Evolutionary conservation across 805 yeast genomes (phyloP), one percentile per base, ranked within the genome.

Genomic region (Schwanniomyces occidentalis): DNA sequence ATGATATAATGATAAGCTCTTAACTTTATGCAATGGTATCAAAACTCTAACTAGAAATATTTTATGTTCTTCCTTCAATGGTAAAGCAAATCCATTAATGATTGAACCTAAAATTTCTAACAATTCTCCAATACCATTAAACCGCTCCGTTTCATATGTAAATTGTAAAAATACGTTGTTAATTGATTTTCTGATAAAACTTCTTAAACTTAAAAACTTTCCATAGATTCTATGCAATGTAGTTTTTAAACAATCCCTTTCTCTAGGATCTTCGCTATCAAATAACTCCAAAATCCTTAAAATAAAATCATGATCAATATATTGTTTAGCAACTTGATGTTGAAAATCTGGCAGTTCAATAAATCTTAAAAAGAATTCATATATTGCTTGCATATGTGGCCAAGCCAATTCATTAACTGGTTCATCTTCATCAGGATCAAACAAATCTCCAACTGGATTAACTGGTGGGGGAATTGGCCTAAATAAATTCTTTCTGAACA

Each of bases 401-500:
- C 99, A 93, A 7, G 97, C 90, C 44, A 91, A 78, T 58, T 93
- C 98, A 50, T 81, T 80, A 24, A 93, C 95, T 3, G 98, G 98
- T 63, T 93, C 99, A 66, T 93, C 99, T 64, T 93, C 99, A 63
- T 93, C 99, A 1, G 99, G 99, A 52, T 93, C 99, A 61, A 77
- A 93, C 24, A 91, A 77, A 46, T 93, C 99, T 24, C 99, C 99
- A 29, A 90, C 76, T 4, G 98, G 98, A 58, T 93, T 93, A 23
- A 90, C 96, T 1, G 98, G 97, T 1, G 99, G 99, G 3, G 99
- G 98, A 31, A 93, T 88, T 20, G 98, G 96, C 54, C 99, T 78
- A 62, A 93, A 90, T 37, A 93, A 73, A 62, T 93, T 93, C 40
- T 75, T 76, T 51, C 80, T 82, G 63, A 90, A 93, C 97, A 93